These are phyloP conservation scores for Tolypocladium tundrense DNA, from an alignment of 2,329 filamentous ascomycete species.

Conservation along the genomic window DNA sequence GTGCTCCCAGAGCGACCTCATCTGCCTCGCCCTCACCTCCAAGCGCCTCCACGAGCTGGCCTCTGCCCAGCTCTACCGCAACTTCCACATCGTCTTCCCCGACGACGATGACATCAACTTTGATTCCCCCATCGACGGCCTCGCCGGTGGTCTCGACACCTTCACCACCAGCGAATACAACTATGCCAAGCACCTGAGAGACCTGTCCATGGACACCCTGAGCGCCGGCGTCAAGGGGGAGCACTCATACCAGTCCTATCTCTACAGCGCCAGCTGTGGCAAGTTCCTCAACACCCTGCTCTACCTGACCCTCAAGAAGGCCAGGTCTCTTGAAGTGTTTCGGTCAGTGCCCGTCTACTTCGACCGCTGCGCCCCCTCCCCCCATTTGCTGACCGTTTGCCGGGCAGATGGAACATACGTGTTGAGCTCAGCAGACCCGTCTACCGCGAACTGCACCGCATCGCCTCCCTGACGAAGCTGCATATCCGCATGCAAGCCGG, in stretches of 20 bases:
- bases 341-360: slow-evolving; percentile 26
- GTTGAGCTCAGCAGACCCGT: slow-evolving; percentile 51
- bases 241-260: slow-evolving; percentile 40
- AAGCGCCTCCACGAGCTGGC: slow-evolving; percentile 47
- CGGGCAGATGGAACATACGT: slow-evolving; percentile 49
- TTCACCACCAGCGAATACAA: slow-evolving; percentile 54
- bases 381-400: slow-evolving; percentile 2
- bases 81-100: slow-evolving; percentile 51
- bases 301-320: slow-evolving; percentile 44
- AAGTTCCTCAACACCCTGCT: slow-evolving; percentile 56
- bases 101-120: slow-evolving; percentile 43
- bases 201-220: slow-evolving; percentile 46
- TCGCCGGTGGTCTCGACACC: slow-evolving; percentile 49
- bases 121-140: slow-evolving; percentile 44
- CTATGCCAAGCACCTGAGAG: slow-evolving; percentile 47
- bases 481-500: slow-evolving; percentile 50
- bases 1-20: slow-evolving; percentile 42
- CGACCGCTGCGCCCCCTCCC: neutral
- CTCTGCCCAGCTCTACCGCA: slow-evolving; percentile 47
- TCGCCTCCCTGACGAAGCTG: slow-evolving; percentile 39
- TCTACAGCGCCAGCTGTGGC: slow-evolving; percentile 45
- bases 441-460: slow-evolving; percentile 45
- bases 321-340: slow-evolving; percentile 45
- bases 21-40: slow-evolving; percentile 48
- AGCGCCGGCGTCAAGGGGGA: slow-evolving; percentile 43